These are phyloP conservation scores for Penicillium sp. DNA, from an alignment of 2,329 filamentous ascomycete species.

Conservation along the genomic window DNA sequence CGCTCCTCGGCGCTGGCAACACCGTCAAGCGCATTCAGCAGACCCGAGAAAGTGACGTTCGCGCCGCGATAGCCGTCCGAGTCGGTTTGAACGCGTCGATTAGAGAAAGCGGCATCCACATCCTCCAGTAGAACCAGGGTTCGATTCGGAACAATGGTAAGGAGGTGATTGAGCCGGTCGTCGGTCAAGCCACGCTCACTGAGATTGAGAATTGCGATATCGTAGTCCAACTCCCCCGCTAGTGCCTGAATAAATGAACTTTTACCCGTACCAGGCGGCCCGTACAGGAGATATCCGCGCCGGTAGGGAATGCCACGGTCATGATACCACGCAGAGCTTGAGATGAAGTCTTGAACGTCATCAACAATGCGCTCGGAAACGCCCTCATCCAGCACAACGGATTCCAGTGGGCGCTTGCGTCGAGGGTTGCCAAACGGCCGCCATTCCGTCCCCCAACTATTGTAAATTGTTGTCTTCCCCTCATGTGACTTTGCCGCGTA, in stretches of 20 bases:
- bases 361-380: constrained; percentile 78
- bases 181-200: constrained; percentile 88
- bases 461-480: constrained; percentile 91
- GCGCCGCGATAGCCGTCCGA: constrained; percentile 82
- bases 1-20: constrained; percentile 94
- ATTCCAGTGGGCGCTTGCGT: constrained; percentile 82
- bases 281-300: constrained; percentile 84
- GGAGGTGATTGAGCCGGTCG: constrained; percentile 79
- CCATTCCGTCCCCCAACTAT: constrained; percentile 83
- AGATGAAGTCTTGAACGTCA: constrained; percentile 81
- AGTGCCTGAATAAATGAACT: constrained; percentile 95
- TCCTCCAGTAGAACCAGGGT: constrained; percentile 86
- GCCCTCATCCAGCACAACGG: constrained; percentile 81
- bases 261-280: constrained; percentile 88
- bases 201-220: constrained; percentile 88
- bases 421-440: constrained; percentile 78
- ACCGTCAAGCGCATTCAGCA: constrained; percentile 84
- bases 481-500: constrained; percentile 79
- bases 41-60: constrained; percentile 89
- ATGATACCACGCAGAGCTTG: constrained; percentile 81
- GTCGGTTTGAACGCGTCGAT: constrained; percentile 70
- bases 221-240: constrained; percentile 88
- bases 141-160: constrained; percentile 80
- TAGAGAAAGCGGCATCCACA: constrained; percentile 86
- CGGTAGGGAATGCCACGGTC: constrained; percentile 94